Percentiles rank a stretch among this genome's conserved stretches.
These are phyloP conservation scores for Hypoxylon sp. DNA, from an alignment of 2,329 filamentous ascomycete species.

Conservation along the genomic window DNA sequence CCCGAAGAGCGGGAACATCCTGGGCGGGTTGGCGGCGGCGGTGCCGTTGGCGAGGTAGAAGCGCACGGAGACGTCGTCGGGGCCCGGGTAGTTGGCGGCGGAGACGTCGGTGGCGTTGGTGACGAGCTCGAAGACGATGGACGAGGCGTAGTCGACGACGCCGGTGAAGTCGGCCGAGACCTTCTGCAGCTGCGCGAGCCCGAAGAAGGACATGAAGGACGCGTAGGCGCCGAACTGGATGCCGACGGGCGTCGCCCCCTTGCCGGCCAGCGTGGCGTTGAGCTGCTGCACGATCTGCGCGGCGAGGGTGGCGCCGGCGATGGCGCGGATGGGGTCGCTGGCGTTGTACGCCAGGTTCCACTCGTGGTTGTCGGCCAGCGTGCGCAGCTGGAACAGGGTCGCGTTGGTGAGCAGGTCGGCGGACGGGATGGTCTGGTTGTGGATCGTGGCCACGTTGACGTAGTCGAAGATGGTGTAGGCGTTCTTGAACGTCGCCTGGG, in stretches of 20 bases:
- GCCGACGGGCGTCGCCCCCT: slow-evolving; percentile 57
- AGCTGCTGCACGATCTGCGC: slow-evolving; percentile 67
- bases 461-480: slow-evolving; percentile 73
- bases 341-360: slow-evolving; percentile 86
- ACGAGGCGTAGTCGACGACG: slow-evolving; percentile 85
- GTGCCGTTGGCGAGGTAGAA: slow-evolving; percentile 73
- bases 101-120: slow-evolving; percentile 62
- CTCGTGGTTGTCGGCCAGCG: slow-evolving; percentile 84
- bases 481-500: slow-evolving; percentile 67
- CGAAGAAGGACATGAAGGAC: slow-evolving; percentile 73
- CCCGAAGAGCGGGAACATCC: slow-evolving; percentile 70
- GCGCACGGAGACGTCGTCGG: slow-evolving; percentile 66
- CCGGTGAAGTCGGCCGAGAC: slow-evolving; percentile 75
- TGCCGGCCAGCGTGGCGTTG: slow-evolving; percentile 61
- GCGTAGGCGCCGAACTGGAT: slow-evolving; percentile 73
- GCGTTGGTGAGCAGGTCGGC: slow-evolving; percentile 69
- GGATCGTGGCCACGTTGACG: slow-evolving; percentile 70
- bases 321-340: slow-evolving; percentile 73
- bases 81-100: slow-evolving; percentile 60
- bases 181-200: slow-evolving; percentile 64
- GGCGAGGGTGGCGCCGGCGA: slow-evolving; percentile 69
- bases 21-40: slow-evolving; percentile 64
- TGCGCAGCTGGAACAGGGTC: slow-evolving; percentile 72
- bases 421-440: slow-evolving; percentile 71
- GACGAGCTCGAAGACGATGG: slow-evolving; percentile 82